Conservation (phyloP, 1,284 basidiomycete species). For the Phylloboletellus chloephorus region DNA sequence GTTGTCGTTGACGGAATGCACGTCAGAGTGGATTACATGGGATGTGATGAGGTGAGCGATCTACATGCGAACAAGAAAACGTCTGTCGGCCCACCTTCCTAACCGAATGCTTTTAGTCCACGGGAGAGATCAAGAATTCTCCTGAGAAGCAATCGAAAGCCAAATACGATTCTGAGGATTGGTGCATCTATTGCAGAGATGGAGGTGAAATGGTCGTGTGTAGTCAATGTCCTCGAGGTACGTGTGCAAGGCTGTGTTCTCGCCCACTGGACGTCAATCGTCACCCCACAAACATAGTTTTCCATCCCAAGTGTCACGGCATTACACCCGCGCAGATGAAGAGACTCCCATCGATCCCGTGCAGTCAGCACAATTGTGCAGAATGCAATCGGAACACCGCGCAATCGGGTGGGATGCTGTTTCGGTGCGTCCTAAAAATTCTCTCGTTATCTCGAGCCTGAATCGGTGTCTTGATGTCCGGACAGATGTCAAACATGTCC, state of each 20-base stretch:
- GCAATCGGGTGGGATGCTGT: conserved; percentile 48
- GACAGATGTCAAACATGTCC: conserved; percentile 54
- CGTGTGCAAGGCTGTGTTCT: conserved; percentile 3
- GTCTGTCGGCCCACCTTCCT: neutral
- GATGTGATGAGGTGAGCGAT: conserved; percentile 28
- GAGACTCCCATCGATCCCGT: conserved; percentile 28
- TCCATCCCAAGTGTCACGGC: conserved; percentile 46
- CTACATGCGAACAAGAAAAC: neutral
- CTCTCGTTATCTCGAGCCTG: conserved; percentile 1
- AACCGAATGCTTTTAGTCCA: conserved; percentile 17
- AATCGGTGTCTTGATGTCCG: conserved; percentile 2
- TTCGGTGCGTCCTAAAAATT: conserved; percentile 33
- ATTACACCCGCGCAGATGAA: conserved; percentile 30
- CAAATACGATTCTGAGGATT: conserved; percentile 47
- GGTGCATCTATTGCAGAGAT: conserved; percentile 54
- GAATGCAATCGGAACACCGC: conserved; percentile 38
- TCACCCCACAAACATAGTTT: conserved; percentile 34
- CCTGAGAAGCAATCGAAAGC: conserved; percentile 29
- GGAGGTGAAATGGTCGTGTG: conserved; percentile 52
- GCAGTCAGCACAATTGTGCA: conserved; percentile 48
- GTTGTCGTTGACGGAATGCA: conserved; percentile 44
- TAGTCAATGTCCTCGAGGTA: conserved; percentile 48
- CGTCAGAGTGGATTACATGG: conserved; percentile 35
- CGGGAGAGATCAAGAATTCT: conserved; percentile 1
- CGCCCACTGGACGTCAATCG: conserved; percentile 6